Evolutionary conservation across 345 rosid genomes (phyloP), one percentile per base, ranked within the genome.

Genomic region (Citrus sp.): DNA sequence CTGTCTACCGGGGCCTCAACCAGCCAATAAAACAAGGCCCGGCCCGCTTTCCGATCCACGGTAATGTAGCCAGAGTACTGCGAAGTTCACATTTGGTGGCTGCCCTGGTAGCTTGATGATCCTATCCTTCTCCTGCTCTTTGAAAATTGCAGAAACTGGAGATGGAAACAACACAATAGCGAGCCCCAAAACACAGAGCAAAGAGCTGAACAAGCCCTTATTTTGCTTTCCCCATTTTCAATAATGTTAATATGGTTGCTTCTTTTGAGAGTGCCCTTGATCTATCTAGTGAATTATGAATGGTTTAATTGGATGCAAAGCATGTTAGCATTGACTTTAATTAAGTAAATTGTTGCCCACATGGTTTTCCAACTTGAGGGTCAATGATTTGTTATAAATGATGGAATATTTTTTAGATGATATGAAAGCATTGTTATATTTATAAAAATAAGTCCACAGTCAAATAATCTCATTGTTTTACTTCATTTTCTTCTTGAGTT

Each of bases 21-120:
- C 78, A 95, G 70, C 98, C 98, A 95, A 54, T 93, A 95, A 55
- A 95, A 95, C 18, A 93, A 86, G 24, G 93, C 89, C 27, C 98
- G 88, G 30, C 95, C 94, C 0, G 87, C 90, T 0, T 9, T 19
- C 0, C 51, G 66, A 56, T 95, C 85, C 59, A 95, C 97, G 0
- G 90, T 89, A 12, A 95, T 80, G 73, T 95, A 92, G 56, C 98
- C 97, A 0, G 98, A 88, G 70, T 79, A 93, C 24, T 95, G 98
- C 27, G 91, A 95, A 95, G 35, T 76, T 86, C 30, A 92, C 89
- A 13, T 88, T 71, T 12, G 71, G 80, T 32, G 98, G 98, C 82
- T 92, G 95, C 21, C 96, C 98, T 0, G 97, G 94, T 56, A 95
- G 82, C 76, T 75, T 78, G 42, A 49, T 35, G 78, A 95, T 90